Evolutionary conservation across 805 yeast species (phyloP).

Genomic region (Metschnikowia henanensis): DNA sequence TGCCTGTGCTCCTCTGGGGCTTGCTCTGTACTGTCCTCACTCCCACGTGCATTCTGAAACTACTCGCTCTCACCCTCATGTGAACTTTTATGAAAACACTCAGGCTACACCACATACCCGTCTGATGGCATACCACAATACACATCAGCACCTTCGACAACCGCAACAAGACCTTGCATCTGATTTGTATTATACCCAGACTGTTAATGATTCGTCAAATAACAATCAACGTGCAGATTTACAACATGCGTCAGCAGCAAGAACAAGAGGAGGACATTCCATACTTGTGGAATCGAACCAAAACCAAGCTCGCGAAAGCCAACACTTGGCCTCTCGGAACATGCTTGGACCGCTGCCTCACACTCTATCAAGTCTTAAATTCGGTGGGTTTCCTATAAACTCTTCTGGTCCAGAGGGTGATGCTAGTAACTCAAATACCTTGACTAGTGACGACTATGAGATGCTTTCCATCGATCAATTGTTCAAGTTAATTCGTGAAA

Average conservation of each 20-base stretch:
- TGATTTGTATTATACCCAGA: not conserved
- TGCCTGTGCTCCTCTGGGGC: constrained; percentile 6
- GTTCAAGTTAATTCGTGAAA: constrained; percentile 34
- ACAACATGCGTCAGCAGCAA: too few relatives aligned
- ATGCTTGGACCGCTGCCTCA: too few relatives aligned
- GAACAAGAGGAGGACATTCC: too few relatives aligned
- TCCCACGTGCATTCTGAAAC: constrained; percentile 2
- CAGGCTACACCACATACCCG: not conserved
- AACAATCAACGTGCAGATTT: too few relatives aligned
- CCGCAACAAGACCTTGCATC: not conserved
- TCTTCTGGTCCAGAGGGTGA: not conserved
- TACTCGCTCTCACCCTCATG: constrained; percentile 1
- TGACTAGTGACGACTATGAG: constrained; percentile 42
- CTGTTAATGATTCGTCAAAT: too few relatives aligned
- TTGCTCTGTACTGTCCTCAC: constrained; percentile 4
- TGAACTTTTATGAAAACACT: not conserved
- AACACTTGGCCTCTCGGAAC: too few relatives aligned
- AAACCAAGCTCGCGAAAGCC: too few relatives aligned
- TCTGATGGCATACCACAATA: not conserved
- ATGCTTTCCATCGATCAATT: constrained; percentile 36
- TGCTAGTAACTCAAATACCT: constrained; percentile 11
- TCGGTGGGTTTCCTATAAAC: too few relatives aligned
- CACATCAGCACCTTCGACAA: not conserved
- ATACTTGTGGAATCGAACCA: too few relatives aligned
- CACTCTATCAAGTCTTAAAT: too few relatives aligned